A percentile compares a stretch with the other conserved stretches of the same genome.
Evolutionary conservation across 805 yeast genomes (phyloP).

Genomic region (Lipomyces yamadae): DNA sequence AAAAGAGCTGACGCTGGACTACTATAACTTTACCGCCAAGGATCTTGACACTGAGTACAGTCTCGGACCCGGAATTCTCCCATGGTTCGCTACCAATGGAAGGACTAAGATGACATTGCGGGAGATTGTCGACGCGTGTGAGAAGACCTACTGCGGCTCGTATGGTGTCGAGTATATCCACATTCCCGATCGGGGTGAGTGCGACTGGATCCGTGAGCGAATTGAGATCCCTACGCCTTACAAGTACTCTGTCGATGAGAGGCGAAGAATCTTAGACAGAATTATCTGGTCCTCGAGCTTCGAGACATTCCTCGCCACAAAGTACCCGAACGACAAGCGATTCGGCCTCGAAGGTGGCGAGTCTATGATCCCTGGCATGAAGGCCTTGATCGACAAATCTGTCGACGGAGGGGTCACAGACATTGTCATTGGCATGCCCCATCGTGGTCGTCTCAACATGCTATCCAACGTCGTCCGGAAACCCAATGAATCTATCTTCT

Average conservation of each 20-base stretch:
- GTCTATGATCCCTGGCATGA: slow-evolving; percentile 94
- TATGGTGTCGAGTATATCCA: slow-evolving; percentile 97
- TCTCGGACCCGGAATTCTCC: slow-evolving; percentile 96
- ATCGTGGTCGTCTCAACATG: slow-evolving; percentile 98
- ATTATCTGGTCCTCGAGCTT: slow-evolving; percentile 95
- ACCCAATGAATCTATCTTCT: slow-evolving; percentile 96
- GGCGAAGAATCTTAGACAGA: slow-evolving; percentile 94
- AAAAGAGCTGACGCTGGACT: slow-evolving; percentile 85
- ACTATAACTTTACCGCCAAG: slow-evolving; percentile 86
- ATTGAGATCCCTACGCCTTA: slow-evolving; percentile 89
- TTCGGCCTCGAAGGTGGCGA: slow-evolving; percentile 99
- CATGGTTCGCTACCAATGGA: slow-evolving; percentile 77
- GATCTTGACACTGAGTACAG: slow-evolving; percentile 84
- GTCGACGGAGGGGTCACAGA: slow-evolving; percentile 89
- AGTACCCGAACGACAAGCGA: slow-evolving; percentile 93
- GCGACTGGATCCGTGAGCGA: slow-evolving; percentile 98
- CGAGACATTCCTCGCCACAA: slow-evolving; percentile 89
- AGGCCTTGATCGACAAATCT: slow-evolving; percentile 89
- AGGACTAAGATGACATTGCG: slow-evolving; percentile 67
- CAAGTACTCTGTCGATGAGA: slow-evolving; percentile 83
- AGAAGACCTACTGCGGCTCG: slow-evolving; percentile 80
- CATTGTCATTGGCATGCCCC: slow-evolving; percentile 98
- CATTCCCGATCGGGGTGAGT: slow-evolving; percentile 90
- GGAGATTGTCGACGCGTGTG: slow-evolving; percentile 79
- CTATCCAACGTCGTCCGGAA: slow-evolving; percentile 97